Conservation (phyloP, 208 protist species). For the Endotrypanum monterogeii region DNA sequence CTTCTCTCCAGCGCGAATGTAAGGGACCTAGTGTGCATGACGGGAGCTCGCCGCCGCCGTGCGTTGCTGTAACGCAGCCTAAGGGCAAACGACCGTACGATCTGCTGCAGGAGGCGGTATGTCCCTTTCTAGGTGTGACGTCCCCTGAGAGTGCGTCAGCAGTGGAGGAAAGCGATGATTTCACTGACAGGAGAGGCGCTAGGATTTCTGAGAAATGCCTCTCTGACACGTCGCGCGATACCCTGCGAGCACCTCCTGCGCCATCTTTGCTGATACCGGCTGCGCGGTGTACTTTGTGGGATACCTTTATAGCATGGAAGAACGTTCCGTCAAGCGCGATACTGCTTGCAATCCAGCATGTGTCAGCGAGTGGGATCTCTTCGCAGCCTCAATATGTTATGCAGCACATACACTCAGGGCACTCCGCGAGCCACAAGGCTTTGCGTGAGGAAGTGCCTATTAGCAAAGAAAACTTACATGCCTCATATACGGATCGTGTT, state of each 20-base stretch:
- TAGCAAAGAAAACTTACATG: background rate
- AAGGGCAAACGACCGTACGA: slow-evolving; percentile 24
- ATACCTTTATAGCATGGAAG: slow-evolving; percentile 12
- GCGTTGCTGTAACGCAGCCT: slow-evolving; percentile 20
- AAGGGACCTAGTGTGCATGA: slow-evolving; percentile 3
- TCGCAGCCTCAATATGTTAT: background rate
- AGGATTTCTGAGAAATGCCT: slow-evolving; percentile 7
- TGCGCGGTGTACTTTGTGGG: slow-evolving; percentile 22
- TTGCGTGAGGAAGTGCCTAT: background rate
- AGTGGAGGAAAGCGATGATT: background rate
- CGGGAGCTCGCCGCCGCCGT: slow-evolving; percentile 19
- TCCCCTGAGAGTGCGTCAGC: slow-evolving; percentile 15
- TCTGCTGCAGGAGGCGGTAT: background rate
- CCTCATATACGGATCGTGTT: background rate
- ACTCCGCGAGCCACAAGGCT: background rate
- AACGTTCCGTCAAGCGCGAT: slow-evolving; percentile 2
- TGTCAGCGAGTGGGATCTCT: background rate
- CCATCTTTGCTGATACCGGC: slow-evolving; percentile 5
- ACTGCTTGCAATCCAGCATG: slow-evolving; percentile 14
- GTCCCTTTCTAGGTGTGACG: slow-evolving; percentile 12
- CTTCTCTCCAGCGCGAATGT: background rate
- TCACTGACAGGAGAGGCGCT: background rate
- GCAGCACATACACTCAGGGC: background rate
- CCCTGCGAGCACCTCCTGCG: background rate
- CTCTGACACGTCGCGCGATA: background rate